phyloP scores from a whole-genome alignment of 306 rosid species.

The Medicago ruthenica region DNA sequence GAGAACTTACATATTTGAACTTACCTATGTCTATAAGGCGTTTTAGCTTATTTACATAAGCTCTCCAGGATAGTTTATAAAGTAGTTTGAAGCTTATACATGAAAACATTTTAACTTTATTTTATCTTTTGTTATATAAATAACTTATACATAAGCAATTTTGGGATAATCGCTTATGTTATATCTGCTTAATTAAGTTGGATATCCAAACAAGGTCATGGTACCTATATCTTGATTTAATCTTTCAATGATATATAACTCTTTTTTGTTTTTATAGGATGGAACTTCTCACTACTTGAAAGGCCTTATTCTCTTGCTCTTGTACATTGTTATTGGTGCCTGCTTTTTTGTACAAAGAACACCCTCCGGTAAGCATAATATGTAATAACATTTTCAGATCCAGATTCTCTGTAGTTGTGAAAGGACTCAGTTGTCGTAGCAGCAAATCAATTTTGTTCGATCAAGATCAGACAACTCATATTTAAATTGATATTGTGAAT shows the following conservation, averaged over 20 bases:
- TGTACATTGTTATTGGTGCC: constrained; percentile 79
- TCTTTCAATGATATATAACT: not conserved
- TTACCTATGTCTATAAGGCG: too few species aligned
- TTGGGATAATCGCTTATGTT: too few species aligned
- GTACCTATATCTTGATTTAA: constrained; percentile 25
- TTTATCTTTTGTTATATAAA: too few species aligned
- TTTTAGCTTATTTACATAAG: too few species aligned
- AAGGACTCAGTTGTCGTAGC: not conserved
- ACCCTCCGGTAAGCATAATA: constrained; percentile 54
- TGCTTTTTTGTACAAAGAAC: constrained; percentile 74
- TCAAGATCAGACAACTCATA: not conserved
- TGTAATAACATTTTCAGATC: not conserved
- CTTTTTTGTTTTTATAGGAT: constrained; percentile 56
- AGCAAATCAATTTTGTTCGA: not conserved
- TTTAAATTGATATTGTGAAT: not conserved
- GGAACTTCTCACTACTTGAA: constrained; percentile 93
- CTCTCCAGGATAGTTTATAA: too few species aligned
- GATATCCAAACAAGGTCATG: too few species aligned
- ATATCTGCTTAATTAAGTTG: too few species aligned
- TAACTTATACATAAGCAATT: too few species aligned
- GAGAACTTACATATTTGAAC: too few species aligned
- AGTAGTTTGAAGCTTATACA: too few species aligned
- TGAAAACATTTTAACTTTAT: too few species aligned
- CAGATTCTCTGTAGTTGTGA: not conserved
- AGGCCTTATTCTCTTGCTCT: constrained; percentile 79